phyloP scores from a whole-genome alignment of 1,284 basidiomycete genomes.

The Veloporphyrellus conicus region DNA sequence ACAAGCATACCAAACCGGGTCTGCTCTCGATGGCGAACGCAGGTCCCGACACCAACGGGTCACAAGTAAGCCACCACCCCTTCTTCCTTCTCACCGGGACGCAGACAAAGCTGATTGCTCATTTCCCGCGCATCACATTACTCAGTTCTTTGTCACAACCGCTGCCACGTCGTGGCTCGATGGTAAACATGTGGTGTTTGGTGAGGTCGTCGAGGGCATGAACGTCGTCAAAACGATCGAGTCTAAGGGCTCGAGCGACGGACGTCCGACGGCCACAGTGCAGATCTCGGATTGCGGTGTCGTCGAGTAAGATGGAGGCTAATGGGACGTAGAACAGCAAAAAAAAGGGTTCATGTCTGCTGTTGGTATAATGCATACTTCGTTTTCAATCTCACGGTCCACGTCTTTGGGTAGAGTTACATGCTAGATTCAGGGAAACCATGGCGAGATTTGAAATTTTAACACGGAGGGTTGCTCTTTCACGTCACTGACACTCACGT shows the following conservation, averaged over 20 bases:
- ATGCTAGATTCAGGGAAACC: no score
- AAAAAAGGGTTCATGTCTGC: not conserved
- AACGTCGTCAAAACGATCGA: conserved; percentile 78
- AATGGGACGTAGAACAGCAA: not conserved
- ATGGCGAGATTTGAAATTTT: no score
- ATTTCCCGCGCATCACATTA: not conserved
- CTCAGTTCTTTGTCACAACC: conserved; percentile 85
- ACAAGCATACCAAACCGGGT: conserved; percentile 76
- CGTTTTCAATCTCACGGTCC: no score
- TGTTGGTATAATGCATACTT: not conserved
- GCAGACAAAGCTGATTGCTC: not conserved
- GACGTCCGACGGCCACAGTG: conserved; percentile 52
- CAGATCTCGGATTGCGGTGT: conserved; percentile 63
- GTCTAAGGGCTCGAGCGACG: conserved; percentile 51
- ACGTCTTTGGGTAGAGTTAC: no score
- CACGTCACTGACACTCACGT: no score
- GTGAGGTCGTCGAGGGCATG: conserved; percentile 76
- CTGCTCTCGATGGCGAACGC: conserved; percentile 91
- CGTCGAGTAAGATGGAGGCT: conserved; percentile 24
- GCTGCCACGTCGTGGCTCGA: conserved; percentile 76
- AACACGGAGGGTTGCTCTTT: no score
- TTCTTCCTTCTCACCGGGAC: not conserved
- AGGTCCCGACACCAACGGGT: conserved; percentile 69
- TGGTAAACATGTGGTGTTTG: conserved; percentile 78
- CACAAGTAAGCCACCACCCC: conserved; percentile 44